Percentiles rank a stretch among this genome's conserved stretches.
Conservation (phyloP, 495 filamentous ascomycete species). For the Aspergillus carlsbadensis region DNA sequence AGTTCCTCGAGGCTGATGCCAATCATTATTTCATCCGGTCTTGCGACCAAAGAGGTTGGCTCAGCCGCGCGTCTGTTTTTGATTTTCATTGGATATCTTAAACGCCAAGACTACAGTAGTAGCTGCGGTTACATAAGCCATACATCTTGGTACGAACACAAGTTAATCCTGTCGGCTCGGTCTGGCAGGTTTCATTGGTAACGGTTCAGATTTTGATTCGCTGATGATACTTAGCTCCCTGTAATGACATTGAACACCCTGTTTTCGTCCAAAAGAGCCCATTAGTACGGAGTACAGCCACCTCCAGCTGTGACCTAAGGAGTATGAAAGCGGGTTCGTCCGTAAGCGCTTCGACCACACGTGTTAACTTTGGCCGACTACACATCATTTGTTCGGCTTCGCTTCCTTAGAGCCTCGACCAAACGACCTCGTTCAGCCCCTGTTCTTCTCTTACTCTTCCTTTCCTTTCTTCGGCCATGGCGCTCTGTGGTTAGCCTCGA, state of each 20-base stretch:
- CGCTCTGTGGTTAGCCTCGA: conserved; percentile 18
- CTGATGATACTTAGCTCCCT: no score
- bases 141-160: background rate
- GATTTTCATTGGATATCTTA: background rate
- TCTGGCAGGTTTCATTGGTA: no score
- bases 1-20: background rate
- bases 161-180: background rate
- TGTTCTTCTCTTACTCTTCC: conserved; percentile 21
- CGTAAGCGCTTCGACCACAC: conserved; percentile 2
- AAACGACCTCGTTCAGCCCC: conserved; percentile 22
- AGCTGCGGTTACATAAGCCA: background rate
- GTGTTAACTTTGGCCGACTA: conserved; percentile 10
- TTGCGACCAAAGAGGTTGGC: conserved; percentile 1
- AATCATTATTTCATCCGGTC: background rate
- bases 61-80: conserved; percentile 1
- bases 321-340: background rate
- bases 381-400: conserved; percentile 15
- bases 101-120: conserved; percentile 8
- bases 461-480: conserved; percentile 38
- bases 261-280: background rate
- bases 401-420: conserved; percentile 20
- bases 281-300: background rate
- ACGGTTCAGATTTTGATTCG: no score
- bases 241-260: background rate
- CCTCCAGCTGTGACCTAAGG: background rate